Evolutionary conservation across 1,284 basidiomycete genomes (phyloP).

Genomic region (Athelia sp.): DNA sequence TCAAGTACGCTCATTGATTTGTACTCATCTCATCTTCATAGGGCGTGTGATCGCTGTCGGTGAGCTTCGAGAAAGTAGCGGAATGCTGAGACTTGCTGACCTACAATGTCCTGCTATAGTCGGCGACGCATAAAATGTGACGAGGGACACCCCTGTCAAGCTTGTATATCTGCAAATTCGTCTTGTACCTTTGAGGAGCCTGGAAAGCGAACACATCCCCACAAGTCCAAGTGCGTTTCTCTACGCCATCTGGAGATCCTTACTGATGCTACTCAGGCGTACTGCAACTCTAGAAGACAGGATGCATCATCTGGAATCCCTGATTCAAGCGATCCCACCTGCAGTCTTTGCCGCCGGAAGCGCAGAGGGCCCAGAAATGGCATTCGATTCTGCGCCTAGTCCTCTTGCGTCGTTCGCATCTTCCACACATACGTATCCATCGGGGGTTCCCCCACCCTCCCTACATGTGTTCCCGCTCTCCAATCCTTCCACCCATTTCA

Average conservation of each 20-base stretch:
- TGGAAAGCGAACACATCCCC: slow-evolving; percentile 75
- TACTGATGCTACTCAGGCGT: slow-evolving; percentile 36
- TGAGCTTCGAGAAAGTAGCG: slow-evolving; percentile 40
- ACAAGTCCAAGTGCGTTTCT: slow-evolving; percentile 70
- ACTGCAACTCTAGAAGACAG: slow-evolving; percentile 77
- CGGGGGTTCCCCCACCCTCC: slow-evolving; percentile 72
- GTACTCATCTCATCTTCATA: slow-evolving; percentile 21
- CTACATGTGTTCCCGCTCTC: slow-evolving; percentile 69
- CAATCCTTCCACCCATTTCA: slow-evolving; percentile 75
- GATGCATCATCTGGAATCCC: slow-evolving; percentile 78
- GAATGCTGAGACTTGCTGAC: slow-evolving; percentile 1
- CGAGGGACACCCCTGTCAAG: slow-evolving; percentile 81
- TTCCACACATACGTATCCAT: slow-evolving; percentile 53
- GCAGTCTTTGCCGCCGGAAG: slow-evolving; percentile 67
- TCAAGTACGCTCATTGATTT: background rate
- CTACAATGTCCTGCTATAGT: slow-evolving; percentile 29
- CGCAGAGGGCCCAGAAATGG: slow-evolving; percentile 15
- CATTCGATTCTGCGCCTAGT: slow-evolving; percentile 31
- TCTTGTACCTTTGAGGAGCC: slow-evolving; percentile 81
- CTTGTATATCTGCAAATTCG: slow-evolving; percentile 71
- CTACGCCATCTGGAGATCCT: slow-evolving; percentile 1
- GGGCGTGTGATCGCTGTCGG: slow-evolving; percentile 84
- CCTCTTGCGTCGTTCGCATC: slow-evolving; percentile 53
- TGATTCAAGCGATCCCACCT: slow-evolving; percentile 77
- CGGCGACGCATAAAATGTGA: slow-evolving; percentile 79